A percentile compares a stretch with the other conserved stretches of the same genome.
These are phyloP conservation scores for Russula abietina DNA, from an alignment of 768 basidiomycete genomes.

Conservation along the genomic window DNA sequence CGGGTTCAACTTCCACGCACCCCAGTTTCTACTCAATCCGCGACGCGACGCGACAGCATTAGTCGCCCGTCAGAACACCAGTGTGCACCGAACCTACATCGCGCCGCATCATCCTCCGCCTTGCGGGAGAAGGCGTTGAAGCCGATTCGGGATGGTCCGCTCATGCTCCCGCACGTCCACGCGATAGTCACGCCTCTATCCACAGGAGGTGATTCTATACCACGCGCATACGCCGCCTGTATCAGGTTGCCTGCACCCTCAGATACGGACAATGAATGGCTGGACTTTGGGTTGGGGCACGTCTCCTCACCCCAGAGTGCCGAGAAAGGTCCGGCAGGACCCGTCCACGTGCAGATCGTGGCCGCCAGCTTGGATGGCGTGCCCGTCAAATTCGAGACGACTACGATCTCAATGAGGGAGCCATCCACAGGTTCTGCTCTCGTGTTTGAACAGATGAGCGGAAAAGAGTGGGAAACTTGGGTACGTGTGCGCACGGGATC, in stretches of 20 bases:
- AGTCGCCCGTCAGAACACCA: slow-evolving; percentile 26
- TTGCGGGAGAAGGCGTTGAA: slow-evolving; percentile 31
- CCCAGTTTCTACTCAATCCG: slow-evolving; percentile 12
- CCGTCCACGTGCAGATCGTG: slow-evolving; percentile 48
- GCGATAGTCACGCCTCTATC: slow-evolving; percentile 50
- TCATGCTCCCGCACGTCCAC: slow-evolving; percentile 56
- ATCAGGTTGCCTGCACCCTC: slow-evolving; percentile 50
- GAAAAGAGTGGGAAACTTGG: slow-evolving; percentile 60
- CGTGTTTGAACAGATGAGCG: slow-evolving; percentile 48
- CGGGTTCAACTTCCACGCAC: slow-evolving; percentile 28
- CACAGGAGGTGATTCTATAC: slow-evolving; percentile 25
- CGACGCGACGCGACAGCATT: slow-evolving; percentile 21
- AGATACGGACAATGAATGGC: slow-evolving; percentile 59
- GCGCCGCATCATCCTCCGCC: slow-evolving; percentile 25
- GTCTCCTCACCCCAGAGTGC: slow-evolving; percentile 28
- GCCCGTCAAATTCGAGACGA: slow-evolving; percentile 54
- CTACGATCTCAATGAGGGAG: slow-evolving; percentile 36
- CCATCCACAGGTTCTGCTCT: slow-evolving; percentile 33
- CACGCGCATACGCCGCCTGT: slow-evolving; percentile 54
- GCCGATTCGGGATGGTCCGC: slow-evolving; percentile 47
- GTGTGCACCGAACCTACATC: slow-evolving; percentile 26
- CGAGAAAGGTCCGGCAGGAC: slow-evolving; percentile 25
- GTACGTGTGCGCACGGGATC: slow-evolving; percentile 53
- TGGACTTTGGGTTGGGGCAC: slow-evolving; percentile 68
- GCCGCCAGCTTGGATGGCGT: slow-evolving; percentile 60